Evolutionary conservation across 805 yeast genomes (phyloP).

Genomic region (Kodamaea lidongshanica): DNA sequence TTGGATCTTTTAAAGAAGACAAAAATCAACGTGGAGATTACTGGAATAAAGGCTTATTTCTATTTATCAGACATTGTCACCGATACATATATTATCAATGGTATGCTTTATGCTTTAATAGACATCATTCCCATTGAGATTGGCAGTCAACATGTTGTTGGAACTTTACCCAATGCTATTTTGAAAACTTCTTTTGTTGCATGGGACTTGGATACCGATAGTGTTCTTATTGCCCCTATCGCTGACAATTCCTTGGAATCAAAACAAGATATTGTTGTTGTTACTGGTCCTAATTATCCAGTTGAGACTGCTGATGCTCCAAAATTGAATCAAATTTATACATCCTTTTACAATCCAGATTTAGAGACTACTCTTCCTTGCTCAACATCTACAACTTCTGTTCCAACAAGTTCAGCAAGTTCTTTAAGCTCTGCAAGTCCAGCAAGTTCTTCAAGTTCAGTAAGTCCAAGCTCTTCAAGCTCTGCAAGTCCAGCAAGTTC

Average conservation of each 20-base stretch:
- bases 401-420: not conserved
- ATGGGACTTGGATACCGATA: slow-evolving; percentile 13
- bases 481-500: not conserved
- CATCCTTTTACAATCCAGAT: slow-evolving; percentile 7
- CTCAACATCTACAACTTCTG: slow-evolving; percentile 1
- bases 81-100: slow-evolving; percentile 8
- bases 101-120: slow-evolving; percentile 10
- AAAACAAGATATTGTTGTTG: slow-evolving; percentile 5
- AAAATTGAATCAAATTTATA: slow-evolving; percentile 9
- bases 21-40: slow-evolving; percentile 8
- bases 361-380: slow-evolving; percentile 5
- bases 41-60: slow-evolving; percentile 10
- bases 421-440: not conserved
- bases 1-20: slow-evolving; percentile 3
- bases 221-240: slow-evolving; percentile 12
- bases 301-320: slow-evolving; percentile 12
- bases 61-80: slow-evolving; percentile 12
- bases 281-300: slow-evolving; percentile 9
- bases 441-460: not conserved
- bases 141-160: slow-evolving; percentile 8
- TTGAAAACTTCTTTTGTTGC: slow-evolving; percentile 14
- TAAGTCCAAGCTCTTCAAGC: too few relatives aligned
- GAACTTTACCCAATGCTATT: slow-evolving; percentile 15
- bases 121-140: slow-evolving; percentile 9
- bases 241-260: not conserved